Percentiles rank a stretch among this genome's conserved stretches.
These are phyloP conservation scores for Wallacemonas sp. DNA, from an alignment of 208 protist genomes.

Conservation along the genomic window DNA sequence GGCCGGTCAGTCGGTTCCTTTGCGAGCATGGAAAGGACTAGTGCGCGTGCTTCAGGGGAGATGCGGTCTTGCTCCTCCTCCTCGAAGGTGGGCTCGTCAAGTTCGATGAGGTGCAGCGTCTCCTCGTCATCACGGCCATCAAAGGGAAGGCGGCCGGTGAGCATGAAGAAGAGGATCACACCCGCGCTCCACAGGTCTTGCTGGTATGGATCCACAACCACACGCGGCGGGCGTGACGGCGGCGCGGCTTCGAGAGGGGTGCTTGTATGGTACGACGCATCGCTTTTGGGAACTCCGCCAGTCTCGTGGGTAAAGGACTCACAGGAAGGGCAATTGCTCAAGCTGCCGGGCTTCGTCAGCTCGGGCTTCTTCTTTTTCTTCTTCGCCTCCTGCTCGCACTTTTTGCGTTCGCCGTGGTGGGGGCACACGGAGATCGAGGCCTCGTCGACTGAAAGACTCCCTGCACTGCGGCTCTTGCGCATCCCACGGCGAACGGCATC, in stretches of 20 bases:
- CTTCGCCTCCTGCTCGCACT: conserved; percentile 3
- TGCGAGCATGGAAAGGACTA: conserved; percentile 78
- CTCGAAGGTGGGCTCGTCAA: conserved; percentile 47
- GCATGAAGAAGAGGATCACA: conserved; percentile 94
- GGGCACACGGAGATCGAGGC: too few species aligned
- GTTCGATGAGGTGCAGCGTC: conserved; percentile 88
- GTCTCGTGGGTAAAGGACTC: conserved; percentile 7
- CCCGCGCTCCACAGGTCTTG: conserved; percentile 91
- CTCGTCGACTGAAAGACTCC: conserved; percentile 4
- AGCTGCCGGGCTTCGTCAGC: conserved; percentile 5
- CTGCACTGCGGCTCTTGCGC: not conserved
- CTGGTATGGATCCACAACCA: conserved; percentile 75
- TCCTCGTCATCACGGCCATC: conserved; percentile 93
- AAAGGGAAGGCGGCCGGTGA: conserved; percentile 97
- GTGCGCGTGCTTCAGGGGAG: conserved; percentile 45
- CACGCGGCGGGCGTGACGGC: not conserved
- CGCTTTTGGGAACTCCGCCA: not conserved
- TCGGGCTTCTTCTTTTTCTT: conserved; percentile 16
- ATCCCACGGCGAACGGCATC: conserved; percentile 10
- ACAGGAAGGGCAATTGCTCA: not conserved
- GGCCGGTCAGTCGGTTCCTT: conserved; percentile 81
- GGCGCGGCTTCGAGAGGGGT: not conserved
- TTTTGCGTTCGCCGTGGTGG: not conserved
- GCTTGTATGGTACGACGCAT: not conserved
- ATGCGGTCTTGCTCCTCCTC: conserved; percentile 78